Evolutionary conservation across 1,284 basidiomycete species (phyloP), one percentile per base, ranked within the genome.

Genomic region (Apiotrichum akiyoshidainum): DNA sequence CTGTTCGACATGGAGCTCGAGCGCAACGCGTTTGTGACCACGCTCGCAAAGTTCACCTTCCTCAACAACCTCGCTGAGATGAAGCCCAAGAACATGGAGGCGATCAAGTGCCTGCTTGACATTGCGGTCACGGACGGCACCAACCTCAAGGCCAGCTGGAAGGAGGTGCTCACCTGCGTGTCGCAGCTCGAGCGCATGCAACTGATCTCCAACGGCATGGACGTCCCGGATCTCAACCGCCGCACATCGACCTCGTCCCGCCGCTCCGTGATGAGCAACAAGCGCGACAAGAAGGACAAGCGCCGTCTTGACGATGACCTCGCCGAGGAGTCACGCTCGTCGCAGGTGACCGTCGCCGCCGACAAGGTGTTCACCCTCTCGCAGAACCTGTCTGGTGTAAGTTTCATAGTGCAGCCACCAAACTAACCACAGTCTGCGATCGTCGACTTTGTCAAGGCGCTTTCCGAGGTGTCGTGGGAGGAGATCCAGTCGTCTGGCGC

Each of bases 351-450:
- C 0, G 94, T 99, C 50, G 93, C 96, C 0, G 92, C 95, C 7
- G 96, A 99, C 74, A 97, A 97, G 90, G 94, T 99, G 31, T 99
- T 99, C 78, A 97, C 95, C 5, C 82, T 93, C 16, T 95, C 92
- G 65, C 92, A 94, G 68, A 91, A 90, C 69, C 82, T 99, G 33
- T 92, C 92, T 26, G 96, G 96, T 46, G 93, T 95, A 79, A 62
- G 89, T 80, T 17, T 7, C 26, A 5, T 8, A 42, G 16, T 22
- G 5, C 21, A 21, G 55, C 63, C 26, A 54, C 52, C 54, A 52
- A 65, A 33, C 65, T 54, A 21, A 55, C 52, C 16, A 16, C 61
- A 95, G 91, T 91, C 88, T 47, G 96, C 96, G 14, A 99, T 99
- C 65, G 91, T 98, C 54, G 92, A 99, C 75, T 99, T 99, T 71